Percentiles rank a stretch among this genome's conserved stretches.
These are phyloP conservation scores for Parafenestella ontariensis DNA, from an alignment of 2,329 filamentous ascomycete genomes.

Conservation along the genomic window DNA sequence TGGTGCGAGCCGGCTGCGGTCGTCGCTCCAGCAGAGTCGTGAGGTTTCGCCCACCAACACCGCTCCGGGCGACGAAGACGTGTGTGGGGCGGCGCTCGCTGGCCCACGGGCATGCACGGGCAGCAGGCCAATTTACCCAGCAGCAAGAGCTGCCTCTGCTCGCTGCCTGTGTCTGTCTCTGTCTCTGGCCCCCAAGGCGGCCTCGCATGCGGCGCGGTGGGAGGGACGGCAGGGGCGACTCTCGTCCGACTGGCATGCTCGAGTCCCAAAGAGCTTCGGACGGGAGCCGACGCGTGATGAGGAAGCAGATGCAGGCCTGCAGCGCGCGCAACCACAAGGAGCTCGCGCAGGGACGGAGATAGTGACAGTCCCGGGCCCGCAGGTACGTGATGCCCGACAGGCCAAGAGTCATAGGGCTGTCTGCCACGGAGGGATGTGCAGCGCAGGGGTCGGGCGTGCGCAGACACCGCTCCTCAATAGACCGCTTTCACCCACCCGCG, in stretches of 20 bases:
- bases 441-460: slow-evolving; percentile 18
- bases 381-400: slow-evolving; percentile 11
- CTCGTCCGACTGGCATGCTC: background rate
- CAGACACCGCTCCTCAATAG: slow-evolving; percentile 36
- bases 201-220: slow-evolving; percentile 10
- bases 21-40: slow-evolving; percentile 5
- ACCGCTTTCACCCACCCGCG: slow-evolving; percentile 17
- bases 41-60: slow-evolving; percentile 12
- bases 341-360: slow-evolving; percentile 29
- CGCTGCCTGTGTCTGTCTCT: too few relatives aligned
- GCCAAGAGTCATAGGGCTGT: slow-evolving; percentile 37
- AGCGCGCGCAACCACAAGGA: background rate
- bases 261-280: background rate
- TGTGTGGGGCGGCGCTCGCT: slow-evolving; percentile 4
- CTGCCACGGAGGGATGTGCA: slow-evolving; percentile 13
- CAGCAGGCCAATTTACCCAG: slow-evolving; percentile 16
- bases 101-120: background rate
- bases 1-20: slow-evolving; percentile 14
- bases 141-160: background rate
- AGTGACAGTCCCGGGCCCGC: slow-evolving; percentile 24
- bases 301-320: background rate
- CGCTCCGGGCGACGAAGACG: slow-evolving; percentile 3
- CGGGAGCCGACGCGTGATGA: slow-evolving; percentile 12
- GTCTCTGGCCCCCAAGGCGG: slow-evolving; percentile 19
- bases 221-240: background rate